Base-by-base conservation (phyloP, 164 flowering plant genomes). In the Tetrastigma voinierianum region DNA sequence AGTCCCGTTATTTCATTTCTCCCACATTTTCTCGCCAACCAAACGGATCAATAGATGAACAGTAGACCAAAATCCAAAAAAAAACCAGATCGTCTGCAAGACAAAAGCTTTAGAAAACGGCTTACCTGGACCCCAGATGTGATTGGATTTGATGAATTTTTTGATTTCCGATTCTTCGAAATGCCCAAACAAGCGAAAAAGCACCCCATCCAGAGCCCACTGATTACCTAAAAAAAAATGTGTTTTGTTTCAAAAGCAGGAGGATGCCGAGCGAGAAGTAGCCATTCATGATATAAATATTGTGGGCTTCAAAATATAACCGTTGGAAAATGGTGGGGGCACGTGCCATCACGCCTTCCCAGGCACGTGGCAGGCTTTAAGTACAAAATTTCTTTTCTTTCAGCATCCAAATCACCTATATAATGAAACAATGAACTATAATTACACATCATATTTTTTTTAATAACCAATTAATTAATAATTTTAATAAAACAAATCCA, bases 201-300 rank as follows among this genome's bases (percentile, higher is more conserved):
- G 80, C 80, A 77, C 17, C 77, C 55, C 80, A 77, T 74, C 43
- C 64, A 67, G 51, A 66, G 59, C 48, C n/a, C 57, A 10, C 9
- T 40, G 59, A 59, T 17, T 64, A n/a, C 59, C 23, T 16, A 18
- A 32, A 57, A 47, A 20, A 9, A 10, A 51, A 17, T 12, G 7
- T 10, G 51, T 47, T 47, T 47, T 47, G 51, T 47, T 47, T 47
- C 11, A 47, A 2, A 2, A 47, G 53, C 15, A 51, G 53, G n/a
- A 51, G 14, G n/a, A 10, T 18, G 9, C 19, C 46, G 17, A 20
- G 46, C 15, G 53, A 51, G 53, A 51, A 18, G 17, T n/a, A 51
- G 53, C 17, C n/a, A 18, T n/a, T 51, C n/a, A 7, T 13, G 17
- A 14, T 15, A 51, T n/a, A n/a, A n/a, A n/a, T n/a, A n/a, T n/a